Base-by-base conservation (phyloP, 345 rosid species). In the Jatropha curcas region DNA sequence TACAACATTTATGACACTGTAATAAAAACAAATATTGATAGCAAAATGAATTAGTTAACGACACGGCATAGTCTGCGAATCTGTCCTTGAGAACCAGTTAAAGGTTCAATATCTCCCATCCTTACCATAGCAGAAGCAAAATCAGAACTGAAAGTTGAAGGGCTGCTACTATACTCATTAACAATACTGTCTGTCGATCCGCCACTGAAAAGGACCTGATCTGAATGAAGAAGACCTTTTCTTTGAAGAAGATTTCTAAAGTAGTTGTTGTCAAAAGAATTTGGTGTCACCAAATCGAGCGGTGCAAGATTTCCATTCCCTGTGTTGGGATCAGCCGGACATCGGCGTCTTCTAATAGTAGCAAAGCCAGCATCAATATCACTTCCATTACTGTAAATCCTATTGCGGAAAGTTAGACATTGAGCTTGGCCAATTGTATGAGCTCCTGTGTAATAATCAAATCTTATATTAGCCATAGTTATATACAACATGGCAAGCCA, bases 71-170 rank as follows among this genome's bases (percentile, higher is more conserved):
- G 13, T 1, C 30, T 31, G n/a, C 66, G 66, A 16, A 62, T 19
- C 24, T 62, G 27, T 37, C 66, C 66, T 37, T 37, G 66, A 35
- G 66, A 11, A 34, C 43, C 66, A n/a, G 43, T 62, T n/a, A 62
- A 9, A 22, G 43, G 45, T 3, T 31, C 31, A 25, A 58, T 58
- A 14, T 58, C 31, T 28, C 62, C 62, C 62, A 58, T 58, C 62
- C 14, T 62, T 12, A 62, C 66, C 66, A 62, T 62, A 7, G 66
- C 66, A 37, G 48, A n/a, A 34, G 66, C 66, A 37, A 62, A 62
- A 62, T 62, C 66, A 22, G 19, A 35, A 37, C 17, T 37, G 48
- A 62, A 62, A 62, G 66, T 2, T 35, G 66, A 35, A 35, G 46
- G 17, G 48, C 13, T 12, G 1, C 7, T 19, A 24, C 66, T 62